Base-by-base conservation (phyloP, 129 eudicot species). In the Saussurea involucrata region DNA sequence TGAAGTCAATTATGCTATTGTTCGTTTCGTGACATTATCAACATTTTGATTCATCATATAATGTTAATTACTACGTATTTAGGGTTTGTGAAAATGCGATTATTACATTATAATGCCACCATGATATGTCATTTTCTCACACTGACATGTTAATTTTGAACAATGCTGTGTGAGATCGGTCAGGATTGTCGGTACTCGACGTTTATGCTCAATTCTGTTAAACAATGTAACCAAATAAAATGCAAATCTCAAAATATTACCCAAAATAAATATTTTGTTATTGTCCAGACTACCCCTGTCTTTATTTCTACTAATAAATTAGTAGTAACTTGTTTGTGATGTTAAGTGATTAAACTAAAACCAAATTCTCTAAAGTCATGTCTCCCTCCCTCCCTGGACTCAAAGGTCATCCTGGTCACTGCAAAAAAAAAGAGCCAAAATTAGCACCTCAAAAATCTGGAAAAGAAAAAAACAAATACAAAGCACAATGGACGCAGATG, bases 281-380 rank as follows among this genome's bases (percentile, higher is more conserved):
- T 67, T 67, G 58, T 68, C 84, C 53, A 28, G 67, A 68, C 71
- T 68, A 60, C 84, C 76, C 36, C 53, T 74, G 58, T 37, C 40
- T 58, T 81, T 74, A 74, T 74, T 68, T 74, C 75, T 58, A 58
- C 42, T 42, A 68, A 15, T 67, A 57, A 74, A 81, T 68, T 55
- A 36, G 79, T 74, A 3, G 31, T 17, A 21, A 66, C 15, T 36
- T 57, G 22, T 13, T 72, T 49, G 6, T 73, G 58, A 72, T 24
- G 73, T 46, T 61, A 64, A 72, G 13, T 64, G 58, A 74, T 74
- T 67, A 36, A 74, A 42, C 84, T 57, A 60, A 74, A 55, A 34
- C 53, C 76, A 60, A 68, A 5, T 68, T 37, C 71, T 69, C 71
- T 80, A 68, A 28, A 22, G 69, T 34, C 76, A 11, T 75, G 68